Evolutionary conservation across 805 yeast species (phyloP).

Genomic region (Maudiozyma serrabonitensis): DNA sequence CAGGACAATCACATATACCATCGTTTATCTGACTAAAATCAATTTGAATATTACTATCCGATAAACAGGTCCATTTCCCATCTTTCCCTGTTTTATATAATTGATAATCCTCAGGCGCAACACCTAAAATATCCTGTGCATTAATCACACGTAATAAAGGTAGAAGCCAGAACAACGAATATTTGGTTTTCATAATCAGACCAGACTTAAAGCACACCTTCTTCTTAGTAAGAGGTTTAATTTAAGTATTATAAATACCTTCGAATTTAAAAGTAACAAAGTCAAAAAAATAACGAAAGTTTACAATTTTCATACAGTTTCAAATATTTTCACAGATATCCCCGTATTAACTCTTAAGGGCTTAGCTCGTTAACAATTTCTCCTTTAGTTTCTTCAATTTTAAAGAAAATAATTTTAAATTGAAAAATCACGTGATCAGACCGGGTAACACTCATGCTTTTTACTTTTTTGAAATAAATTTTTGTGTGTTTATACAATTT

Average conservation of each 20-base stretch:
- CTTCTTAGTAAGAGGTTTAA: neutral
- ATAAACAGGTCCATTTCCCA: conserved; percentile 61
- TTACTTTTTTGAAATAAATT: neutral
- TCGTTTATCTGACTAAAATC: conserved; percentile 65
- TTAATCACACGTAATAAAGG: neutral
- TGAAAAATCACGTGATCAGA: no score
- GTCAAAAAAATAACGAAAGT: no score
- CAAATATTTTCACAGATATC: no score
- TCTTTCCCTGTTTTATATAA: conserved; percentile 34
- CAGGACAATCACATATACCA: conserved; percentile 92
- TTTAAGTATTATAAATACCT: no score
- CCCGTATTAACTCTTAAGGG: neutral
- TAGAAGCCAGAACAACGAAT: neutral
- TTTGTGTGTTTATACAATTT: neutral
- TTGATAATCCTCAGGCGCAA: conserved; percentile 11
- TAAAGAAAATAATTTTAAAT: no score
- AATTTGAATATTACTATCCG: conserved; percentile 54
- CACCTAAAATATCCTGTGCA: conserved; percentile 1
- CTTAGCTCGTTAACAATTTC: neutral
- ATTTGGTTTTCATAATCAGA: neutral
- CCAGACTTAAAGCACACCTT: no score
- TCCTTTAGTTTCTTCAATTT: no score
- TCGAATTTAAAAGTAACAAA: no score
- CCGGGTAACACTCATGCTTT: neutral
- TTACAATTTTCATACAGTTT: no score